phyloP scores from a whole-genome alignment of 495 filamentous ascomycete species.

The Hypomontagnella submonticulosa region DNA sequence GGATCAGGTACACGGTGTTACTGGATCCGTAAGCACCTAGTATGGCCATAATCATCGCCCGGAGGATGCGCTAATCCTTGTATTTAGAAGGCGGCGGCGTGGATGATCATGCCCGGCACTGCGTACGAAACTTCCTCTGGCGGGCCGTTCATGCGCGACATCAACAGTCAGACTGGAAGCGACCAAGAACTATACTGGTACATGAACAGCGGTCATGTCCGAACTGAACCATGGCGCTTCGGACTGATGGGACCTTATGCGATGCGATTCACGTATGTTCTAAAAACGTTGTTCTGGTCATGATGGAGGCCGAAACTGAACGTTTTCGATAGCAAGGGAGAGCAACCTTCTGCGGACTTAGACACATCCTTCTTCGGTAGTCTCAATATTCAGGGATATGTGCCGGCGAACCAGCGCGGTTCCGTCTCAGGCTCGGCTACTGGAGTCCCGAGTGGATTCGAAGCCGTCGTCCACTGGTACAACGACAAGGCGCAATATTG shows the following conservation, averaged over 20 bases:
- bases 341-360: constrained; percentile 53
- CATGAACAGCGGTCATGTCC: constrained; percentile 70
- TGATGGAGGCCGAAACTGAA: not conserved
- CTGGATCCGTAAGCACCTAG: constrained; percentile 40
- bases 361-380: constrained; percentile 67
- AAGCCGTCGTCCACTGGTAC: constrained; percentile 71
- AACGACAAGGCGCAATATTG: constrained; percentile 71
- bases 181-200: constrained; percentile 70
- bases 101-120: constrained; percentile 57
- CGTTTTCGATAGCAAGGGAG: constrained; percentile 52
- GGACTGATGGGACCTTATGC: constrained; percentile 71
- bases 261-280: constrained; percentile 64
- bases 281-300: constrained; percentile 48
- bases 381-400: constrained; percentile 64
- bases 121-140: constrained; percentile 58
- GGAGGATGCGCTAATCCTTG: not conserved
- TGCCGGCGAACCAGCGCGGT: constrained; percentile 59
- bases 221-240: constrained; percentile 67
- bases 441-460: constrained; percentile 57
- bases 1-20: constrained; percentile 65
- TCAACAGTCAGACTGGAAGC: constrained; percentile 68
- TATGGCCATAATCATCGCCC: not conserved
- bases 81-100: constrained; percentile 49
- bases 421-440: constrained; percentile 67
- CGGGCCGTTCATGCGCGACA: constrained; percentile 69